phyloP scores from a whole-genome alignment of 1,284 basidiomycete genomes.

The Ceratobasidium sp. region DNA sequence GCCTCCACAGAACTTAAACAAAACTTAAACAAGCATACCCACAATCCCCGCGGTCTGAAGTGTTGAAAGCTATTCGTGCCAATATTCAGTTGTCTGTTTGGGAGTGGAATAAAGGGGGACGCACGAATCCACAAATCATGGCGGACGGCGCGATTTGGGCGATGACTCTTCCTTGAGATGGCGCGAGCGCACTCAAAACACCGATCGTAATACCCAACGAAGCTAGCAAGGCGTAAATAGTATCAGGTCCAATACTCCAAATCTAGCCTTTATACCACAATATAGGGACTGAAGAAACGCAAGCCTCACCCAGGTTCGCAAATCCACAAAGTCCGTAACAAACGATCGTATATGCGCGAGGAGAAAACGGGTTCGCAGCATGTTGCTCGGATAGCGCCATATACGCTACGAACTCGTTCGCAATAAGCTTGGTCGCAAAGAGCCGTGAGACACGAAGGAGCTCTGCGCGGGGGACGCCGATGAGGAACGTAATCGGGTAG shows the following conservation, averaged over 20 bases:
- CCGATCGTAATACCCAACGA: slow-evolving; percentile 93
- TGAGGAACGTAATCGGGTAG: slow-evolving; percentile 88
- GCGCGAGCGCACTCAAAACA: slow-evolving; percentile 86
- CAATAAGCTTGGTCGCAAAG: slow-evolving; percentile 88
- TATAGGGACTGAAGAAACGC: neutral
- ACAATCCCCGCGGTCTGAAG: slow-evolving; percentile 59
- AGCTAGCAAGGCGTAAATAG: slow-evolving; percentile 44
- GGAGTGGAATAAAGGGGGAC: slow-evolving; percentile 36
- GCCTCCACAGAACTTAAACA: neutral
- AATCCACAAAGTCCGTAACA: slow-evolving; percentile 91
- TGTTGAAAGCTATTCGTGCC: slow-evolving; percentile 53
- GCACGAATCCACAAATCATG: slow-evolving; percentile 82
- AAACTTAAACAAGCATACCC: slow-evolving; percentile 54
- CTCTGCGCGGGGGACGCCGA: slow-evolving; percentile 77
- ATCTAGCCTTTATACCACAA: neutral
- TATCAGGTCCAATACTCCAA: neutral
- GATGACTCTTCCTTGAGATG: slow-evolving; percentile 78
- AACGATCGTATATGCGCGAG: slow-evolving; percentile 80
- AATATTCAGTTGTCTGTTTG: neutral
- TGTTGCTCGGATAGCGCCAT: slow-evolving; percentile 54
- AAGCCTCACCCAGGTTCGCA: slow-evolving; percentile 75
- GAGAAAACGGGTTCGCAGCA: slow-evolving; percentile 68
- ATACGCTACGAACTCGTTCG: slow-evolving; percentile 91
- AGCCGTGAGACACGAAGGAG: slow-evolving; percentile 82
- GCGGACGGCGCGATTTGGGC: slow-evolving; percentile 79